Conservation (phyloP, 2,329 filamentous ascomycete genomes). For the Teratosphaeria nubilosa region DNA sequence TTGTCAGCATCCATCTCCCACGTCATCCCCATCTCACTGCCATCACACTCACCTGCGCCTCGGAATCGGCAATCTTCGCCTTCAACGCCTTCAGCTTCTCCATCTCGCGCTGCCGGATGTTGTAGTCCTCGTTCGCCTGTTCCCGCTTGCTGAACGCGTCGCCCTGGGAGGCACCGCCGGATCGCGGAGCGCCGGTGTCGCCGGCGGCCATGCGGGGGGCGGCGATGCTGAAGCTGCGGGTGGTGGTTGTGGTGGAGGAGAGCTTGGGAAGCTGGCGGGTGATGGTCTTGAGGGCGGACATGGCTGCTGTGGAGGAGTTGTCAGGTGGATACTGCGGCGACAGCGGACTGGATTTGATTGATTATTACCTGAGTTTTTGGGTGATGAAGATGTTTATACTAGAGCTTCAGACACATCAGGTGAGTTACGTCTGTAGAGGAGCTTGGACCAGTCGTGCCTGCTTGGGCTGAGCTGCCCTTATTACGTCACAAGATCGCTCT, state of each 20-base stretch:
- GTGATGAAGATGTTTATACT: background rate
- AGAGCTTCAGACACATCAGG: background rate
- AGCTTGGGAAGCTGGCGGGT: slow-evolving; percentile 31
- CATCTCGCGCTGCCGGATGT: slow-evolving; percentile 78
- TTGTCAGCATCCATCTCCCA: background rate
- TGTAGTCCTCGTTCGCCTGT: slow-evolving; percentile 72
- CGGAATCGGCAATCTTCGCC: slow-evolving; percentile 24
- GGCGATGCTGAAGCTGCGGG: slow-evolving; percentile 33
- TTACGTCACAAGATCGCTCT: background rate
- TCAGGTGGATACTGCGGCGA: background rate
- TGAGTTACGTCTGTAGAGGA: background rate
- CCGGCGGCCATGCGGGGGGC: slow-evolving; percentile 34
- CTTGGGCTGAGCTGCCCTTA: background rate
- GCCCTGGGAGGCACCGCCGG: slow-evolving; percentile 42
- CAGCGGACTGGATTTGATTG: slow-evolving; percentile 1
- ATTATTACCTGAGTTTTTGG: background rate
- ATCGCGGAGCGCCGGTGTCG: slow-evolving; percentile 32
- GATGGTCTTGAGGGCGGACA: slow-evolving; percentile 24
- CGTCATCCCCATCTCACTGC: no score
- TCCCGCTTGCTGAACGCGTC: slow-evolving; percentile 92
- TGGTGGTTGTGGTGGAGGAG: slow-evolving; percentile 22
- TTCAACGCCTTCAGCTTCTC: slow-evolving; percentile 53
- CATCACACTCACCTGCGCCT: slow-evolving; percentile 3
- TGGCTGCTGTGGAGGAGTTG: slow-evolving; percentile 6
- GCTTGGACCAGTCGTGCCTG: background rate